A percentile compares a stretch with the other conserved stretches of the same genome.
Evolutionary conservation across 1,284 basidiomycete species (phyloP).

Genomic region (Chalciporus sp.): DNA sequence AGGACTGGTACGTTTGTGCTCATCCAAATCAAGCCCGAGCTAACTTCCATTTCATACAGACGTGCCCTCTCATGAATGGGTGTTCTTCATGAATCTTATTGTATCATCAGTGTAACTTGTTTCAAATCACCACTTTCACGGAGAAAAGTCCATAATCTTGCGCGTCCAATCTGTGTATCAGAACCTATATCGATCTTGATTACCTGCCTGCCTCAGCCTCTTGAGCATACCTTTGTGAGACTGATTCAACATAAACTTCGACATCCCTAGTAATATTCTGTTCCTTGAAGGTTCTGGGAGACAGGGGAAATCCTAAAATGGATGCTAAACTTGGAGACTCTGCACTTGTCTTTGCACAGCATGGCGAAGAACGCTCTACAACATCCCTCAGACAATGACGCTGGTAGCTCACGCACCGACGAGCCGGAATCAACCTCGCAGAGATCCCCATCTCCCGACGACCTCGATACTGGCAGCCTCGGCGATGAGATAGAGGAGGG

Average conservation of each 20-base stretch:
- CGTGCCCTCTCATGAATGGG: neutral
- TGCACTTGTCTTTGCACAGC: neutral
- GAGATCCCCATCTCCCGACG: neutral
- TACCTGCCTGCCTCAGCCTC: too few relatives aligned
- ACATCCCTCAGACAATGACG: neutral
- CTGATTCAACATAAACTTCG: too few relatives aligned
- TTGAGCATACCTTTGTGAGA: too few relatives aligned
- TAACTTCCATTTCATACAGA: conserved; percentile 9
- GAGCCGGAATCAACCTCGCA: neutral
- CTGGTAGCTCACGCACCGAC: neutral
- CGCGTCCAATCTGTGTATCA: too few relatives aligned
- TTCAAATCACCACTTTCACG: conserved; percentile 16
- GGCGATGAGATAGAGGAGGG: conserved; percentile 4
- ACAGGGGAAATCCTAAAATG: conserved; percentile 17
- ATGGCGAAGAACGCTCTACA: conserved; percentile 11
- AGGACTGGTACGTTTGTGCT: conserved; percentile 22
- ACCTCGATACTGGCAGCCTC: neutral
- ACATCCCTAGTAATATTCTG: too few relatives aligned
- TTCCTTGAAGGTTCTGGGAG: too few relatives aligned
- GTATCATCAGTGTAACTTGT: conserved; percentile 3
- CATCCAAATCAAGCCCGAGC: neutral
- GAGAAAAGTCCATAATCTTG: neutral
- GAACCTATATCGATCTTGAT: too few relatives aligned
- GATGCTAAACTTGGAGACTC: neutral
- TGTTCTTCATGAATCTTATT: conserved; percentile 5